Conservation (phyloP, 164 flowering plant species). For the Stephania japonica region DNA sequence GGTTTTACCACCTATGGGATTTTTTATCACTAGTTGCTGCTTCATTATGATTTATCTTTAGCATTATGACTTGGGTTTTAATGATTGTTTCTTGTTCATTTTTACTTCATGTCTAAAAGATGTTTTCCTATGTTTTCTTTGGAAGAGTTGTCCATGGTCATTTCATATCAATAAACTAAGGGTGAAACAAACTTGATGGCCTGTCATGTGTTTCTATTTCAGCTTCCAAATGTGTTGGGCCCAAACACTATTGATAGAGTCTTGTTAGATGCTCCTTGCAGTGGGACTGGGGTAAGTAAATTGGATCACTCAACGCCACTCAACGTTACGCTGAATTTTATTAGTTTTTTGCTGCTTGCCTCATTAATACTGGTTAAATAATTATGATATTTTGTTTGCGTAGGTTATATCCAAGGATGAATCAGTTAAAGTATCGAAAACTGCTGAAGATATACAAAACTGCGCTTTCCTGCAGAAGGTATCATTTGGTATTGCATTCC, state of each 20-base stretch:
- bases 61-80: no score
- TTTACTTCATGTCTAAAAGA: no score
- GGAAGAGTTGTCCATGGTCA: neutral
- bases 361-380: neutral
- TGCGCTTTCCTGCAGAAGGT: constrained; percentile 89
- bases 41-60: no score
- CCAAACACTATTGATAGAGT: constrained; percentile 76
- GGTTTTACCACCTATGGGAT: no score
- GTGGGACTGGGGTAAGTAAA: constrained; percentile 89
- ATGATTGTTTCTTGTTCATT: no score
- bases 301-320: neutral
- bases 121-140: no score
- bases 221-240: constrained; percentile 91
- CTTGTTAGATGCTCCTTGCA: constrained; percentile 97
- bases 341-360: neutral
- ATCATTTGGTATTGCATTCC: neutral
- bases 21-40: no score
- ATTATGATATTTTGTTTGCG: constrained; percentile 1
- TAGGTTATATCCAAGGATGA: constrained; percentile 98
- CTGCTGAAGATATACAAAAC: constrained; percentile 66
- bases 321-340: neutral
- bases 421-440: constrained; percentile 86
- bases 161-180: neutral
- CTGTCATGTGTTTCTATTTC: constrained; percentile 11
- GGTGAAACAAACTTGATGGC: neutral